Conservation (phyloP, 345 rosid species). For the Murraya paniculata region DNA sequence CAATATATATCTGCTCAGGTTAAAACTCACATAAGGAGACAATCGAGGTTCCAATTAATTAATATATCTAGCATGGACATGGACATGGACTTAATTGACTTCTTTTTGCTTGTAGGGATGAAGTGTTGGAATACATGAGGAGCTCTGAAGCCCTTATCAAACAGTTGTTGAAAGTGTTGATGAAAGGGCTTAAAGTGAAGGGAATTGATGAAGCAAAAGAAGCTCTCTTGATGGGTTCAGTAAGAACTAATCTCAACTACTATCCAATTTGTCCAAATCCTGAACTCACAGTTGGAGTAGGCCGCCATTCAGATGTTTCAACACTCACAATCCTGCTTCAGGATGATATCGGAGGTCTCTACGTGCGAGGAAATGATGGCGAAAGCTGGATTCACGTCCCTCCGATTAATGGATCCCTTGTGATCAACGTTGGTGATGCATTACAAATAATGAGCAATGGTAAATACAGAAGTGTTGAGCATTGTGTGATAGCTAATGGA, state of each 20-base stretch:
- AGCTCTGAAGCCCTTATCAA: conserved; percentile 35
- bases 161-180: conserved; percentile 34
- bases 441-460: conserved; percentile 32
- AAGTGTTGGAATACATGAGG: conserved; percentile 43
- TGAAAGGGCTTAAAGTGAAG: conserved; percentile 36
- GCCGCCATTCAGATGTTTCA: conserved; percentile 43
- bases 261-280: conserved; percentile 47
- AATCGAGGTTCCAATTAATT: too few species aligned
- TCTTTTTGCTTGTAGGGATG: conserved; percentile 23
- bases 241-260: conserved; percentile 39
- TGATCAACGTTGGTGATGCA: conserved; percentile 28
- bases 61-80: too few species aligned
- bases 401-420: conserved; percentile 18
- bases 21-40: too few species aligned
- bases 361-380: conserved; percentile 33
- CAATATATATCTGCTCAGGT: too few species aligned
- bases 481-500: conserved; percentile 17
- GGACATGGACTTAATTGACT: not conserved
- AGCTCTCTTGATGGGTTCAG: conserved; percentile 37
- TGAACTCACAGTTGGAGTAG: conserved; percentile 44
- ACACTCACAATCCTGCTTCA: conserved; percentile 44
- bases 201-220: conserved; percentile 36
- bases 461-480: conserved; percentile 24
- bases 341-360: conserved; percentile 46
- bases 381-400: conserved; percentile 25